A percentile compares a stretch with the other conserved stretches of the same genome.
Conservation (phyloP, 164 flowering plant genomes). For the Tetrastigma voinierianum region DNA sequence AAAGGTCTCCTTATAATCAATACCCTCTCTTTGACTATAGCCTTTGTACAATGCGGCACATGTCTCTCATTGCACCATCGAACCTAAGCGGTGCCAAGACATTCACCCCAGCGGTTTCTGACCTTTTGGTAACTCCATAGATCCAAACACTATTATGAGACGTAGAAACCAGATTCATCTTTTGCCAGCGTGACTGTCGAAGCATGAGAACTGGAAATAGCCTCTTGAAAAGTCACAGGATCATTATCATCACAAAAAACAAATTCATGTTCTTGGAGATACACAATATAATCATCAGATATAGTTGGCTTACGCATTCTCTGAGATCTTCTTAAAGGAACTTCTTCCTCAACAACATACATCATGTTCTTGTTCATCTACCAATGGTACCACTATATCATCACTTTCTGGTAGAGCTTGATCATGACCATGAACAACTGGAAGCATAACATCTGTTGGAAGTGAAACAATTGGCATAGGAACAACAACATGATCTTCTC, state of each 20-base stretch:
- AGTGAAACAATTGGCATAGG: not conserved
- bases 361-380: no score
- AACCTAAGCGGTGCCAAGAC: not conserved
- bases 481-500: not conserved
- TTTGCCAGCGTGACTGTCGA: not conserved
- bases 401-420: no score
- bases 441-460: no score
- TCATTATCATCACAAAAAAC: no score
- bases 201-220: not conserved
- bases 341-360: no score
- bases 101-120: not conserved
- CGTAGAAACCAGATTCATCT: not conserved
- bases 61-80: not conserved
- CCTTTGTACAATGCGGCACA: no score
- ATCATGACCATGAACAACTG: not conserved
- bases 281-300: not conserved
- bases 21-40: not conserved
- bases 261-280: no score
- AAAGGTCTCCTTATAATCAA: no score
- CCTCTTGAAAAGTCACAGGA: no score
- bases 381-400: no score
- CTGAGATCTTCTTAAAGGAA: constrained; percentile 1
- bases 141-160: not conserved
- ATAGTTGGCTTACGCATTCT: not conserved
- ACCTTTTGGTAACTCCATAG: not conserved